Base-by-base conservation (phyloP, 2,329 filamentous ascomycete species). In the Penicillium sp. region DNA sequence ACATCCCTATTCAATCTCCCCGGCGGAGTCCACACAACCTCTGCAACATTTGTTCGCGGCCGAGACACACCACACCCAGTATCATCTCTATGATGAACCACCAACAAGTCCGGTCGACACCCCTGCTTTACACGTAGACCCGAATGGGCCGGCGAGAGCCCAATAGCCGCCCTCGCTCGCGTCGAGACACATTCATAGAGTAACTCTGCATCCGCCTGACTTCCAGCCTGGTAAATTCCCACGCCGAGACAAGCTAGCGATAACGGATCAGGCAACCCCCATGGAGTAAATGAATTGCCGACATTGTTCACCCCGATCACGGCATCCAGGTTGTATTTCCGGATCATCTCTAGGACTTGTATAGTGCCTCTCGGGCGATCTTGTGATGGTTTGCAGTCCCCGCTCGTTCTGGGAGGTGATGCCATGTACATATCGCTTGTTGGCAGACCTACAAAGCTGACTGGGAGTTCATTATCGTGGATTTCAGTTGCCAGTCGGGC, bases 341-440 rank as follows among this genome's bases (percentile, higher is more conserved):
- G 77, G 59, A 90, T 87, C 74, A 90, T 77, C 4, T 82, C 75
- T 0, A 83, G 80, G 1, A 90, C 75, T 43, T 84, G 81, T 17
- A 90, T 74, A 0, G 88, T 90, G 1, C 86, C 87, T 58, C 87
- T 79, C 1, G 79, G 75, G 7, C 75, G 67, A 23, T 71, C 60
- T 6, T 65, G 72, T 3, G 52, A 12, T 25, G 37, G 4, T 1
- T 31, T 19, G 27, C 12, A 27, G 17, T 50, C 42, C 6, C 12
- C 42, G 19, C 23, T 38, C 45, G 3, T 33, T 25, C 45, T 23
- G 10, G 71, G 78, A 50, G 71, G 80, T 62, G 76, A 83, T 81
- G 90, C 89, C 86, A 90, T 90, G 72, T 86, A 89, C 3, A 90
- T 70, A 73, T 90, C 88, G 42, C 86, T 89, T 0, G 85, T 89